Evolutionary conservation across 129 eudicot species (phyloP).

Genomic region (Scalesia atractyloides): DNA sequence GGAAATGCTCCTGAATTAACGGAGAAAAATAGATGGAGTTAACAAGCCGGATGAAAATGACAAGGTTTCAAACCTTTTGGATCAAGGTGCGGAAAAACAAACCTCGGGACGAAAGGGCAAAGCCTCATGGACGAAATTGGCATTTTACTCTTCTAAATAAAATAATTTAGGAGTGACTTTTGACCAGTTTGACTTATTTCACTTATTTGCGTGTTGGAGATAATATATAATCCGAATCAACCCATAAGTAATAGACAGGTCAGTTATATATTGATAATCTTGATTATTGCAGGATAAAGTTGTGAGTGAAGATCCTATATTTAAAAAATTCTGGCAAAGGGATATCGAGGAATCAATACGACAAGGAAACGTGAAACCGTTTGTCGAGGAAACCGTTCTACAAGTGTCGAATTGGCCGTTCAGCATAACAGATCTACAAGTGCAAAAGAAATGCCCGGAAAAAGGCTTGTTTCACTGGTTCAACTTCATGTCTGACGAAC

Average conservation of each 20-base stretch:
- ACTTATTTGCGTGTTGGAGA: background rate
- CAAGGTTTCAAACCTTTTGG: no score
- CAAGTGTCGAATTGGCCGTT: slow-evolving; percentile 85
- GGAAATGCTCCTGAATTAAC: no score
- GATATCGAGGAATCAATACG: slow-evolving; percentile 85
- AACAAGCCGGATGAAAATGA: no score
- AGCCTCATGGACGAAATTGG: no score
- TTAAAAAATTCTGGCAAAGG: slow-evolving; percentile 76
- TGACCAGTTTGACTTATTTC: slow-evolving; percentile 10
- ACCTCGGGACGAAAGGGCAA: no score
- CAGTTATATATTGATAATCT: background rate
- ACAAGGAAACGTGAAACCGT: slow-evolving; percentile 60
- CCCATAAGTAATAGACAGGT: background rate
- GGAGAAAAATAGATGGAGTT: no score
- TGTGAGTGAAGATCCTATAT: slow-evolving; percentile 46
- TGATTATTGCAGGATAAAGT: slow-evolving; percentile 59
- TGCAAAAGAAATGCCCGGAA: slow-evolving; percentile 64
- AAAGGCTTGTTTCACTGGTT: slow-evolving; percentile 75
- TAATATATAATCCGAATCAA: background rate
- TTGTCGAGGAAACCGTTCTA: slow-evolving; percentile 72
- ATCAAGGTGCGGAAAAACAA: no score
- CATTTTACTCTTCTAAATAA: background rate
- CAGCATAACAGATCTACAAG: slow-evolving; percentile 63
- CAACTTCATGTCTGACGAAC: slow-evolving; percentile 51
- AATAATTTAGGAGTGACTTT: background rate